These are phyloP conservation scores for Arabis alpina DNA, from an alignment of 345 rosid species.

Conservation along the genomic window DNA sequence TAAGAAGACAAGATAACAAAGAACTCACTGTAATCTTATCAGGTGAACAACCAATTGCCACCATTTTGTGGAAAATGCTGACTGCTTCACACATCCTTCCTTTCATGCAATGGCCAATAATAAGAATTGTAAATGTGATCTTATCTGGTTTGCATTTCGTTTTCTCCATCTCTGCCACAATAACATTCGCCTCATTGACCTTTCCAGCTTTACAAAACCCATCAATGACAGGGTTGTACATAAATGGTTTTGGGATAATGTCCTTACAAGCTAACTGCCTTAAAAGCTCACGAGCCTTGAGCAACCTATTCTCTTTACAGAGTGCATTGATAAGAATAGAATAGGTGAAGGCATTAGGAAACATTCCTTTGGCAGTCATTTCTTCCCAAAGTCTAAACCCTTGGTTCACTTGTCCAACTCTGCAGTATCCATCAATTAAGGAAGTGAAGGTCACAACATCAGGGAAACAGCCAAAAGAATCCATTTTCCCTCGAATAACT, in stretches of 20 bases:
- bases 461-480: conserved; percentile 53
- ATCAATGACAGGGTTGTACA: conserved; percentile 92
- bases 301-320: conserved; percentile 72
- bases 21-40: conserved; percentile 66
- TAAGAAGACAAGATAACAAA: conserved; percentile 75
- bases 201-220: conserved; percentile 93
- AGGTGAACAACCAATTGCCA: conserved; percentile 73
- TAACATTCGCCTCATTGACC: conserved; percentile 74
- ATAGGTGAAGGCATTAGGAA: conserved; percentile 74
- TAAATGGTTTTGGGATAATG: conserved; percentile 63
- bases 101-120: conserved; percentile 91
- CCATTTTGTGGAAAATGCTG: conserved; percentile 73
- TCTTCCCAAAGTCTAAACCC: conserved; percentile 71
- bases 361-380: conserved; percentile 59
- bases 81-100: conserved; percentile 89
- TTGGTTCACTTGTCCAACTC: conserved; percentile 63
- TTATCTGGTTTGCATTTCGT: conserved; percentile 82
- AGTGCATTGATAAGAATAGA: conserved; percentile 68
- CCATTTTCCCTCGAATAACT: conserved; percentile 56
- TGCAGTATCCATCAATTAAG: conserved; percentile 84
- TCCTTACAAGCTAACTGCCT: conserved; percentile 54
- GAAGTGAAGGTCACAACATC: conserved; percentile 84
- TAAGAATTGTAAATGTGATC: conserved; percentile 86
- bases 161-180: conserved; percentile 74
- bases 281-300: conserved; percentile 75